A percentile compares a stretch with the other conserved stretches of the same genome.
phyloP scores from a whole-genome alignment of 2,329 filamentous ascomycete species.

The Raffaelea ambrosiae region DNA sequence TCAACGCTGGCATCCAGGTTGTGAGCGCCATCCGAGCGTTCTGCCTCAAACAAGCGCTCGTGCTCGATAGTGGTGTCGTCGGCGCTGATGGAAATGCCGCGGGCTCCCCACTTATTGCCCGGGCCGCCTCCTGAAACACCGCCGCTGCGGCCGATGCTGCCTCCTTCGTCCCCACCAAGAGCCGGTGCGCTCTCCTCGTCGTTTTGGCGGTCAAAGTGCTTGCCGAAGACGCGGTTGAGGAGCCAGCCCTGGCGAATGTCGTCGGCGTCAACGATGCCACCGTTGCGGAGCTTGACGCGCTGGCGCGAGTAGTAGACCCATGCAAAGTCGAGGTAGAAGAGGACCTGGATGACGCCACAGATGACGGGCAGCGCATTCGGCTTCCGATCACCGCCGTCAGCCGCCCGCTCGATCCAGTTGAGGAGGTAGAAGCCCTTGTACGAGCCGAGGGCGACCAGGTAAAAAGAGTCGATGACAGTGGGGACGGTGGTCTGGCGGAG shows the following conservation, averaged over 20 bases:
- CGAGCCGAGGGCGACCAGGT: constrained; percentile 76
- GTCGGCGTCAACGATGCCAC: constrained; percentile 82
- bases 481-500: constrained; percentile 92
- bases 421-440: constrained; percentile 86
- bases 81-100: constrained; percentile 59
- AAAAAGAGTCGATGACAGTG: constrained; percentile 95
- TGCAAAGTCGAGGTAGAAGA: constrained; percentile 85
- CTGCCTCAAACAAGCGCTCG: constrained; percentile 12
- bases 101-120: constrained; percentile 54
- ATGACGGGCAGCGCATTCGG: constrained; percentile 69
- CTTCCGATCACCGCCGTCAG: constrained; percentile 47
- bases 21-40: constrained; percentile 28
- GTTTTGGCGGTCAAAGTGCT: constrained; percentile 40
- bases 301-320: constrained; percentile 96
- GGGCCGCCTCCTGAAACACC: constrained; percentile 34
- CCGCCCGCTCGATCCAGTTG: constrained; percentile 73
- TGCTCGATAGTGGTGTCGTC: constrained; percentile 51
- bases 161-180: constrained; percentile 24
- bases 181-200: constrained; percentile 51
- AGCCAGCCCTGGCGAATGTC: constrained; percentile 82
- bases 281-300: constrained; percentile 83
- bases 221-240: constrained; percentile 67
- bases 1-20: constrained; percentile 41
- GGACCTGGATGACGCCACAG: constrained; percentile 83
- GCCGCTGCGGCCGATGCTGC: constrained; percentile 15